phyloP scores from a whole-genome alignment of 805 yeast species.

The Clavispora vitiphila region DNA sequence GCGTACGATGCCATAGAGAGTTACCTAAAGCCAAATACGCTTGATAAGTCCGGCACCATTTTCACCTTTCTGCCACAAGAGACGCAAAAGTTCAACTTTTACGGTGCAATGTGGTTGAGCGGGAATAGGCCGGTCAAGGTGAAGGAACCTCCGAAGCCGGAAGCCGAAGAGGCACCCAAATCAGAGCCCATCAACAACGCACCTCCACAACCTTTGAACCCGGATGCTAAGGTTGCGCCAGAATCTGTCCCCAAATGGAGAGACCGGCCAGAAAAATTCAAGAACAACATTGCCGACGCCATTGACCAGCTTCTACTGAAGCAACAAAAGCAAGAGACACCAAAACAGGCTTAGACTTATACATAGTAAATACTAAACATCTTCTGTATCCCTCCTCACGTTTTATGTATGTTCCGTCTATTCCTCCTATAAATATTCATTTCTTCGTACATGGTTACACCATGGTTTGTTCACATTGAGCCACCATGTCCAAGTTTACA shows the following conservation, averaged over 20 bases:
- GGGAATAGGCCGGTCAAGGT: neutral
- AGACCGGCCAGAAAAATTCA: conserved; percentile 1
- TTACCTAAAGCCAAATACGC: conserved; percentile 10
- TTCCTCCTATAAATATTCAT: conserved; percentile 7
- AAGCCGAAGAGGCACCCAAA: neutral
- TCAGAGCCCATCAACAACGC: too few species aligned
- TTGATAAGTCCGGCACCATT: conserved; percentile 19
- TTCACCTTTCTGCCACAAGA: conserved; percentile 18
- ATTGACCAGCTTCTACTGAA: conserved; percentile 2
- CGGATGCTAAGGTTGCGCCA: neutral
- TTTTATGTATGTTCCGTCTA: neutral
- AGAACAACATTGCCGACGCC: conserved; percentile 3
- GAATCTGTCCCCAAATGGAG: too few species aligned
- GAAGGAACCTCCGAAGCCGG: neutral
- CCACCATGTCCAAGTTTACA: conserved; percentile 16
- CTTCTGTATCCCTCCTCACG: too few species aligned
- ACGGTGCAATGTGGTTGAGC: conserved; percentile 34
- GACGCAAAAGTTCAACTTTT: conserved; percentile 19
- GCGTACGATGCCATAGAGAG: conserved; percentile 29
- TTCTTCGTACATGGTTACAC: conserved; percentile 1
- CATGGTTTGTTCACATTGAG: conserved; percentile 7
- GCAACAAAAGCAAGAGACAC: neutral
- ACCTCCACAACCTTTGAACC: too few species aligned
- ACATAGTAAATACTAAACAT: too few species aligned
- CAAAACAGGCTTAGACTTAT: neutral